These are phyloP conservation scores for Yarrowia osloensis DNA, from an alignment of 805 yeast species.

Conservation along the genomic window DNA sequence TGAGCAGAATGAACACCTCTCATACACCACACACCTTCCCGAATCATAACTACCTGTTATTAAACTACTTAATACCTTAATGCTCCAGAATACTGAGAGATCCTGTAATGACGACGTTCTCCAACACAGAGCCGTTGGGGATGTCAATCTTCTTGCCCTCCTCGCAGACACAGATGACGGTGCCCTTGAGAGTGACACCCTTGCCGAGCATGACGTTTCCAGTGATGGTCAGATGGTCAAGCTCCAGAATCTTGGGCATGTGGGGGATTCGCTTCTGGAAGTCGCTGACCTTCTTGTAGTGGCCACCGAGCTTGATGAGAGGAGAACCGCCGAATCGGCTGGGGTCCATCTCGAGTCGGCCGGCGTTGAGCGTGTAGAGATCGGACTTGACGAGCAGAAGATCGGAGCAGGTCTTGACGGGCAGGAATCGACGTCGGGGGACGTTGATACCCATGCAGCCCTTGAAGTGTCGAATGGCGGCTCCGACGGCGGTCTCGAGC, in stretches of 20 bases:
- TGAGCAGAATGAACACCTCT: too few species aligned
- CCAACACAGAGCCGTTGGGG: constrained; percentile 93
- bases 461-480: constrained; percentile 93
- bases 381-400: constrained; percentile 92
- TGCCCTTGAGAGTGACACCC: constrained; percentile 88
- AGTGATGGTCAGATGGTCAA: constrained; percentile 95
- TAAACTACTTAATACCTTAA: constrained; percentile 42
- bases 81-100: constrained; percentile 93
- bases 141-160: constrained; percentile 96
- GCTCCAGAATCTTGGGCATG: constrained; percentile 93
- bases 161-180: constrained; percentile 95
- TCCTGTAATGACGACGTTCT: constrained; percentile 97
- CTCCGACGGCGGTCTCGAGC: constrained; percentile 98
- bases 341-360: constrained; percentile 81
- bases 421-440: constrained; percentile 96
- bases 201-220: constrained; percentile 94
- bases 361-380: constrained; percentile 85
- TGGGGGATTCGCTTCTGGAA: constrained; percentile 89
- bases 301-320: constrained; percentile 92
- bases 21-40: too few species aligned
- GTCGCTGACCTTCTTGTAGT: constrained; percentile 91
- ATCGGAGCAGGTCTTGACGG: constrained; percentile 97
- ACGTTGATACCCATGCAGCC: constrained; percentile 98
- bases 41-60: neutral
- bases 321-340: constrained; percentile 91